Conservation (phyloP, 2,329 filamentous ascomycete genomes). For the Helminthosporium solani region DNA sequence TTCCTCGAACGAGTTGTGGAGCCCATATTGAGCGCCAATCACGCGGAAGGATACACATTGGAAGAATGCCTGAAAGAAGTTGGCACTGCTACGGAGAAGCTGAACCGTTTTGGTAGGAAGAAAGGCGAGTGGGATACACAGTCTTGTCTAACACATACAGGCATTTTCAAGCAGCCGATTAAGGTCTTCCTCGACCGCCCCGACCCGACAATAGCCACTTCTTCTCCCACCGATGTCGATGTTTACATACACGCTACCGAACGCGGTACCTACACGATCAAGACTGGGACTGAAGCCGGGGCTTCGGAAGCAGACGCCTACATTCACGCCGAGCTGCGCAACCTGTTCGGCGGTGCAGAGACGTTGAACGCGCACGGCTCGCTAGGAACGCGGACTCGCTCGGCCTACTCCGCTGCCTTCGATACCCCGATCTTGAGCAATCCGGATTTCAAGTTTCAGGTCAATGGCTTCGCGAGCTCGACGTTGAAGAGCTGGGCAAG, state of each 20-base stretch:
- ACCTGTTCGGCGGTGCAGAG: conserved; percentile 93
- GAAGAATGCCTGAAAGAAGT: conserved; percentile 72
- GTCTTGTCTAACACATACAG: conserved; percentile 48
- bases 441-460: conserved; percentile 73
- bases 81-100: conserved; percentile 68
- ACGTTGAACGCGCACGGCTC: conserved; percentile 84
- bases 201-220: conserved; percentile 65
- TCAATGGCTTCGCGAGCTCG: conserved; percentile 79
- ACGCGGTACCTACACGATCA: conserved; percentile 79
- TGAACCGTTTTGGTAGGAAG: conserved; percentile 72
- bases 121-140: not conserved
- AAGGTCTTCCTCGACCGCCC: conserved; percentile 80
- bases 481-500: conserved; percentile 91
- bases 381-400: conserved; percentile 84
- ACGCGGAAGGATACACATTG: conserved; percentile 70
- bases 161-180: conserved; percentile 83
- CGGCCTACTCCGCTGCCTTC: conserved; percentile 84
- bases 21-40: conserved; percentile 70
- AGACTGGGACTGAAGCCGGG: conserved; percentile 92
- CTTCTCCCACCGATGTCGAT: conserved; percentile 75
- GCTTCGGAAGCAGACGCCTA: conserved; percentile 94
- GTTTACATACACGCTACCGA: conserved; percentile 77
- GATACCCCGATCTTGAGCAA: conserved; percentile 81
- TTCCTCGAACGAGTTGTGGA: conserved; percentile 82
- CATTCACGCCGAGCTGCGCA: conserved; percentile 81